Evolutionary conservation across 305 asterid species (phyloP), one percentile per base, ranked within the genome.

Genomic region (Solanum hybrid): DNA sequence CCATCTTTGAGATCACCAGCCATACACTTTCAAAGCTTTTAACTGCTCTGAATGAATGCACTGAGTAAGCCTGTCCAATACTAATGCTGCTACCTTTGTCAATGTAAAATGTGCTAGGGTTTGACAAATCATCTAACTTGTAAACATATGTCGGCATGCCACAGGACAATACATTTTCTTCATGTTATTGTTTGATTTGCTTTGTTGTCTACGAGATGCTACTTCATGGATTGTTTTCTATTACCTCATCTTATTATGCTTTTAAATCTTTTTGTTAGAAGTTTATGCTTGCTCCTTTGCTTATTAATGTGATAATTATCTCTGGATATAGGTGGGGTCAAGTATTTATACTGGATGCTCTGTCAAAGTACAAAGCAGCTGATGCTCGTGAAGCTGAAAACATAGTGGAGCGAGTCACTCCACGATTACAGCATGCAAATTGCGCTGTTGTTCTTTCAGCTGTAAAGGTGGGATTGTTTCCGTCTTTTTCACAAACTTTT

Each of bases 331-430:
- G 99, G 97, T 98, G 99, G 99, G 99, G 99, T 93, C 99, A 98
- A 92, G 99, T 98, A 89, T 97, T 97, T 91, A 97, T 98, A 91
- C 93, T 98, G 98, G 99, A 98, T 93, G 98, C 99, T 90, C 99
- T 97, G 94, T 96, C 99, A 86, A 98, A 96, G 94, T 97, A 98
- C 89, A 96, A 96, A 93, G 95, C 99, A 88, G 95, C 95, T 69
- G 99, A 97, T 93, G 98, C 99, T 80, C 99, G 99, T 89, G 99
- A 98, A 93, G 99, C 99, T 88, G 99, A 98, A 95, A 98, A 96
- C 93, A 96, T 95, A 84, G 99, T 98, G 87, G 99, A 98, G 92
- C 92, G 99, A 90, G 99, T 98, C 89, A 97, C 99, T 91, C 99
- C 99, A 10, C 95, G 99, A 78, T 91, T 98, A 91, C 99, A 98